Evolutionary conservation across 148 eudicot species (phyloP).

Genomic region (Talinum fruticosum): DNA sequence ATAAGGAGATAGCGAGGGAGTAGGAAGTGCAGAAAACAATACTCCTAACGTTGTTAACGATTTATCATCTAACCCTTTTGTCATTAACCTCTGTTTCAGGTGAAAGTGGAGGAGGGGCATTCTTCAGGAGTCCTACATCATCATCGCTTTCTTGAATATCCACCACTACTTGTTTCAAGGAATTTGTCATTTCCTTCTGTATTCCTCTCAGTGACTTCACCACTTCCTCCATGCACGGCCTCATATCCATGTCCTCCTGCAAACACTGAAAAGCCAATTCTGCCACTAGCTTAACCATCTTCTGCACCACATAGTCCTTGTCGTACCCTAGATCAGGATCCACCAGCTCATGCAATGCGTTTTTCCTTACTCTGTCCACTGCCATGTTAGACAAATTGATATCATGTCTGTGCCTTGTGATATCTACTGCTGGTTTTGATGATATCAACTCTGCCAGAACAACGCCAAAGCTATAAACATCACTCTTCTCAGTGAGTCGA

Average conservation of each 20-base stretch:
- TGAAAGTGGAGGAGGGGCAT: conserved; percentile 28
- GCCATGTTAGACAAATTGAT: conserved; percentile 83
- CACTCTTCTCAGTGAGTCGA: conserved; percentile 50
- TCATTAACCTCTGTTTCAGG: conserved; percentile 1
- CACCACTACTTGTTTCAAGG: conserved; percentile 45
- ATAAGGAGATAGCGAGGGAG: neutral
- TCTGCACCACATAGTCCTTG: conserved; percentile 30
- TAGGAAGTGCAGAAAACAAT: neutral
- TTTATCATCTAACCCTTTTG: neutral
- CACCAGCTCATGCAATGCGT: conserved; percentile 31
- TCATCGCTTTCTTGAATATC: conserved; percentile 50
- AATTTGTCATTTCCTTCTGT: conserved; percentile 30
- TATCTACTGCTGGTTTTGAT: neutral
- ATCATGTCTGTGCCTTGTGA: conserved; percentile 1
- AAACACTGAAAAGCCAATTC: conserved; percentile 79
- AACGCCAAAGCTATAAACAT: conserved; percentile 14
- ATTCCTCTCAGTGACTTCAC: conserved; percentile 49
- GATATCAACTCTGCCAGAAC: conserved; percentile 9
- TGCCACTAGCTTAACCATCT: conserved; percentile 59
- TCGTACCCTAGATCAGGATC: conserved; percentile 33
- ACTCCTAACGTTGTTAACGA: neutral
- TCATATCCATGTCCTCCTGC: conserved; percentile 65
- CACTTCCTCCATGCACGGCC: conserved; percentile 89
- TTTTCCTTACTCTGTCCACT: conserved; percentile 37
- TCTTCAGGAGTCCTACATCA: conserved; percentile 47